Percentiles rank a stretch among this genome's conserved stretches.
Evolutionary conservation across 345 rosid species (phyloP).

Genomic region (Arabidopsis thaliana): TAIR10.1 NC_003074.8:17733501-17734000

Average conservation of each 20-base stretch:
- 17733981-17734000: conserved; percentile 14
- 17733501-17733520: neutral
- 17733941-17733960: conserved; percentile 3
- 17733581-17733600: neutral
- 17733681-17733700: conserved; percentile 23
- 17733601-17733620: neutral
- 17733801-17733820: conserved; percentile 9
- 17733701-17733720: conserved; percentile 10
- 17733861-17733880: neutral
- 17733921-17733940: neutral
- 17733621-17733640: conserved; percentile 23
- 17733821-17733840: conserved; percentile 20
- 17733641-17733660: neutral
- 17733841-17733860: conserved; percentile 12
- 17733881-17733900: conserved; percentile 1
- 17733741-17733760: neutral
- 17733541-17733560: neutral
- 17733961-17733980: neutral
- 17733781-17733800: conserved; percentile 10
- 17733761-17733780: conserved; percentile 18
- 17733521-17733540: neutral
- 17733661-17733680: neutral
- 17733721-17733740: conserved; percentile 22
- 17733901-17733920: conserved; percentile 18
- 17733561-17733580: neutral